A percentile compares a stretch with the other conserved stretches of the same genome.
These are phyloP conservation scores for Pleurotus pulmonarius DNA, from an alignment of 768 basidiomycete species.

Conservation along the genomic window DNA sequence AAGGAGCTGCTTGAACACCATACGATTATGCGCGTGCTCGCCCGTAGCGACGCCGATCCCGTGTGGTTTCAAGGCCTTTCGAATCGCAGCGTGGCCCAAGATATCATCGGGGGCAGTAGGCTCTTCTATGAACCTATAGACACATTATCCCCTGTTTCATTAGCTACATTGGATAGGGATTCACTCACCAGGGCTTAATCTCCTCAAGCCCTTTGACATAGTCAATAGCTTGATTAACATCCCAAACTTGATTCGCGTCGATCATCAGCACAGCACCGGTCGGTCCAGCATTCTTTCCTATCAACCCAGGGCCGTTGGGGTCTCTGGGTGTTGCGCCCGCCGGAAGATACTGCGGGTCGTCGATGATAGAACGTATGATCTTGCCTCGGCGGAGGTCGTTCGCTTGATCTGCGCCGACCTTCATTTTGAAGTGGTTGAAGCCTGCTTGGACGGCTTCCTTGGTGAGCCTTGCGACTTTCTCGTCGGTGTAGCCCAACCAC, in stretches of 20 bases:
- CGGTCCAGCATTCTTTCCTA: conserved; percentile 91
- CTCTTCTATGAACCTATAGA: conserved; percentile 83
- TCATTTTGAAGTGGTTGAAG: conserved; percentile 99
- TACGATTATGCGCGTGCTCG: conserved; percentile 92
- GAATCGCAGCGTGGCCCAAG: conserved; percentile 77
- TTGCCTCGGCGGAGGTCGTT: conserved; percentile 84
- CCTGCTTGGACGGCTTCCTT: conserved; percentile 81
- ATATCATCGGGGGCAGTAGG: conserved; percentile 92
- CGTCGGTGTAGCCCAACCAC: conserved; percentile 93
- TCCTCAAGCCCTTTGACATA: conserved; percentile 78
- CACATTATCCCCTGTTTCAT: not conserved
- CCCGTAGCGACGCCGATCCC: conserved; percentile 92
- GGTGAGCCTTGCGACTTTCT: conserved; percentile 84
- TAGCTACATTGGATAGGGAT: too few relatives aligned
- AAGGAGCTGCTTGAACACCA: conserved; percentile 93
- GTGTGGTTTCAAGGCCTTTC: conserved; percentile 70
- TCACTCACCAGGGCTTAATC: conserved; percentile 79
- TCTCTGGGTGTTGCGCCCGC: conserved; percentile 52
- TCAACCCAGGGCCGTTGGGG: conserved; percentile 57
- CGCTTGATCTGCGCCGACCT: conserved; percentile 82
- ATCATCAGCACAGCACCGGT: conserved; percentile 96
- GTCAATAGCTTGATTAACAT: conserved; percentile 88
- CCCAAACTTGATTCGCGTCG: conserved; percentile 97
- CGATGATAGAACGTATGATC: conserved; percentile 92
- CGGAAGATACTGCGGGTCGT: conserved; percentile 83